Evolutionary conservation across 352 stramenopile species (phyloP).

Genomic region (Detonula confervacea): DNA sequence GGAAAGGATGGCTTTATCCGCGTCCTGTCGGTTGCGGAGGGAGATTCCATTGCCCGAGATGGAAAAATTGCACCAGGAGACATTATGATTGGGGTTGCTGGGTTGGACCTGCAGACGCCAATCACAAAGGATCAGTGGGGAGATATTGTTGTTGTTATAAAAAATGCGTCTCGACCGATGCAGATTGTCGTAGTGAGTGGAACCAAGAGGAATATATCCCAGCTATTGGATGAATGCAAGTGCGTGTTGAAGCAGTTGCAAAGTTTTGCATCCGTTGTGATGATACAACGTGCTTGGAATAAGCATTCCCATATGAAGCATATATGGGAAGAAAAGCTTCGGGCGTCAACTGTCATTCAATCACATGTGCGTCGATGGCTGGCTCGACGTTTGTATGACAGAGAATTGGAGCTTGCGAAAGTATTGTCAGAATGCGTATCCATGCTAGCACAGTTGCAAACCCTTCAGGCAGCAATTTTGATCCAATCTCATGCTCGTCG

Average conservation of each 20-base stretch:
- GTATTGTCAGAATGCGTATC: conserved; percentile 9
- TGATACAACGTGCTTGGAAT: conserved; percentile 11
- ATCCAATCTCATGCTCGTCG: conserved; percentile 15
- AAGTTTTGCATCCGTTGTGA: neutral
- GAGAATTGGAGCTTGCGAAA: neutral
- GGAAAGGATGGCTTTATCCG: conserved; percentile 74
- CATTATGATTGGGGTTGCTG: conserved; percentile 67
- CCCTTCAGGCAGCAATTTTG: conserved; percentile 4
- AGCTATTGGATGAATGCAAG: conserved; percentile 16
- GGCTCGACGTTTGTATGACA: conserved; percentile 2
- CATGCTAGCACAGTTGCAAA: conserved; percentile 6
- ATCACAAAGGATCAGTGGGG: conserved; percentile 79
- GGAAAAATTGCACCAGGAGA: conserved; percentile 69
- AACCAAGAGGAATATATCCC: neutral
- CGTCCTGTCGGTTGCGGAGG: conserved; percentile 72
- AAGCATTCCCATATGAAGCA: neutral
- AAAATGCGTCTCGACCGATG: conserved; percentile 68
- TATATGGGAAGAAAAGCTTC: neutral
- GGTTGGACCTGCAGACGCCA: conserved; percentile 69
- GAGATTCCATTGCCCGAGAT: conserved; percentile 59
- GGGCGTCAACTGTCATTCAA: conserved; percentile 24
- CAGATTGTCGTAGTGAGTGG: conserved; percentile 55
- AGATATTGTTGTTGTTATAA: conserved; percentile 64
- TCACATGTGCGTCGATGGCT: conserved; percentile 4
- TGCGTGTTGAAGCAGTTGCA: conserved; percentile 7